Conservation (phyloP, 202 grass and related monocot species). For the Setaria viridis region DNA sequence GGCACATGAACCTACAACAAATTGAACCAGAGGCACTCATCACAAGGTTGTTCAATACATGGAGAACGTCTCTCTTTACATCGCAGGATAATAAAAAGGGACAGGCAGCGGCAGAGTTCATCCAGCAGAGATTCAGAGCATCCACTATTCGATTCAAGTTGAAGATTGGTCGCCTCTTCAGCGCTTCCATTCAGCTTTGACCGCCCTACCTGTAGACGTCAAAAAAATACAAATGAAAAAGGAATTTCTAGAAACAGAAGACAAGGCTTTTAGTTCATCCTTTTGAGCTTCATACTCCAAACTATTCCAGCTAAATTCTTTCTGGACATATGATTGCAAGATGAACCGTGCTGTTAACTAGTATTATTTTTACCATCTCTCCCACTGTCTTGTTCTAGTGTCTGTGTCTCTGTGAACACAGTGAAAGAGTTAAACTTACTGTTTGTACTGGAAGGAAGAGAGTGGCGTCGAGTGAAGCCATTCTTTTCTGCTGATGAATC, state of each 20-base stretch:
- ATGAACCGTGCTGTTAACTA: not conserved
- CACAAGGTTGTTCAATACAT: slow-evolving; percentile 44
- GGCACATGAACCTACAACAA: slow-evolving; percentile 30
- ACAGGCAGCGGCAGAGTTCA: slow-evolving; percentile 22
- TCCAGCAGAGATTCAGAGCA: slow-evolving; percentile 14
- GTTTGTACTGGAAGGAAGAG: slow-evolving; percentile 76
- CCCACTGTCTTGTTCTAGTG: slow-evolving; percentile 35
- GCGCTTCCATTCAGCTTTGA: slow-evolving; percentile 68
- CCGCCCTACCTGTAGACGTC: slow-evolving; percentile 56
- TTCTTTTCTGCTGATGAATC: slow-evolving; percentile 78
- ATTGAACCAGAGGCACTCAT: slow-evolving; percentile 33
- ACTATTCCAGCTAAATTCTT: not conserved
- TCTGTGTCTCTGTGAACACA: slow-evolving; percentile 40
- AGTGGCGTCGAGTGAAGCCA: slow-evolving; percentile 66
- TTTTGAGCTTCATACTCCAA: not conserved
- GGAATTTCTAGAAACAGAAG: not conserved
- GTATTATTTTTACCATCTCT: slow-evolving; percentile 33
- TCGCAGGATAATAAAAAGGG: slow-evolving; percentile 12
- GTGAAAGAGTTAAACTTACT: slow-evolving; percentile 63
- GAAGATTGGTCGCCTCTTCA: slow-evolving; percentile 37
- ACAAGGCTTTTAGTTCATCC: slow-evolving; percentile 1
- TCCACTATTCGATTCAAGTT: slow-evolving; percentile 19
- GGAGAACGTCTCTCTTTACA: slow-evolving; percentile 46
- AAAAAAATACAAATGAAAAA: not conserved
- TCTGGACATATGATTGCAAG: not conserved